A percentile compares a stretch with the other conserved stretches of the same genome.
These are phyloP conservation scores for Fraxinus quadrangulata DNA, from an alignment of 257 asterid species.

Conservation along the genomic window DNA sequence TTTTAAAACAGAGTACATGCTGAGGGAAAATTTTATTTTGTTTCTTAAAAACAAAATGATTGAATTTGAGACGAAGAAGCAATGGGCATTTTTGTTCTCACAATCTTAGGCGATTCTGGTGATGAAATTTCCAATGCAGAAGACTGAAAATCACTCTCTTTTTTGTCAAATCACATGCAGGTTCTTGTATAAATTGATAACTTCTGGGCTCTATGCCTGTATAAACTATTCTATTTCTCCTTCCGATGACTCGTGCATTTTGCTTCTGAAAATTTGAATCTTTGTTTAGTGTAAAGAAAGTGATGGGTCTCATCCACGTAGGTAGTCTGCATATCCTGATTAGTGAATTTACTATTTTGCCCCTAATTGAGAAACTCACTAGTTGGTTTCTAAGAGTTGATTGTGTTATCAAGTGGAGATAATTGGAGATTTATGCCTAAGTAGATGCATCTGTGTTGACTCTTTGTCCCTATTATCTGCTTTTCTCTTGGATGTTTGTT, in stretches of 20 bases:
- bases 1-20: slow-evolving; percentile 1
- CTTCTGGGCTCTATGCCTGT: slow-evolving; percentile 3
- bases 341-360: background rate
- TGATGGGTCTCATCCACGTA: slow-evolving; percentile 23
- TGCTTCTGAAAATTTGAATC: slow-evolving; percentile 35
- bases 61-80: slow-evolving; percentile 40
- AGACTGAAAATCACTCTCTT: background rate
- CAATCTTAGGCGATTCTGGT: slow-evolving; percentile 32
- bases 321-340: background rate
- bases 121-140: slow-evolving; percentile 19
- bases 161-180: slow-evolving; percentile 35
- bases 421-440: background rate
- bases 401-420: no score
- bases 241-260: slow-evolving; percentile 31
- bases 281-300: slow-evolving; percentile 1
- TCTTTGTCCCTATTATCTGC: background rate
- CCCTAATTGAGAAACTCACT: background rate
- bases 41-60: background rate
- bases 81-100: slow-evolving; percentile 4
- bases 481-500: background rate
- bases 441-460: background rate
- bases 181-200: slow-evolving; percentile 31
- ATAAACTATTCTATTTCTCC: background rate
- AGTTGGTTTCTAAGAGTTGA: no score
- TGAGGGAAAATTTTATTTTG: slow-evolving; percentile 4